Evolutionary conservation across 2,329 filamentous ascomycete genomes (phyloP).

Genomic region (Curvularia spicifera): DNA sequence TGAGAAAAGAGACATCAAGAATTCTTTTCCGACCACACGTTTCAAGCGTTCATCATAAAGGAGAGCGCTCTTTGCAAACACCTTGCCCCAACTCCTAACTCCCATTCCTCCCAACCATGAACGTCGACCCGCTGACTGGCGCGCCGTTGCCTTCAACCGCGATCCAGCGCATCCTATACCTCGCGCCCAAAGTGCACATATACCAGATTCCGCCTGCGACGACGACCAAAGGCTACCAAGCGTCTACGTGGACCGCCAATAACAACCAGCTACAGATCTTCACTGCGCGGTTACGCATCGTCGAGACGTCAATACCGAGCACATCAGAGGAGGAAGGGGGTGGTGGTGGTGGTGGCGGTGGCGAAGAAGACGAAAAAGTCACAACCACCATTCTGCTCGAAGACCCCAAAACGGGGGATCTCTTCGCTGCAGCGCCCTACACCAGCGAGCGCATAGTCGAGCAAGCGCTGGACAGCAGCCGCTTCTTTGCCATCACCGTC

Average conservation of each 20-base stretch:
- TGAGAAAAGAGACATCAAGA: neutral
- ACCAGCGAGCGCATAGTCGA: conserved; percentile 70
- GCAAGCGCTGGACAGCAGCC: conserved; percentile 76
- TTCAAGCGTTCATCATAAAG: neutral
- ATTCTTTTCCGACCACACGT: neutral
- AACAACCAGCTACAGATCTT: conserved; percentile 77
- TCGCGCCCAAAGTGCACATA: conserved; percentile 76
- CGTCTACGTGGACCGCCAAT: conserved; percentile 75
- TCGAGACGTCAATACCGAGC: conserved; percentile 70
- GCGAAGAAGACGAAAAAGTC: conserved; percentile 60
- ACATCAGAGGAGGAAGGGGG: neutral
- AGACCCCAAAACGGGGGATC: conserved; percentile 71
- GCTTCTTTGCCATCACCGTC: conserved; percentile 85
- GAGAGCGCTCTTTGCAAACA: neutral
- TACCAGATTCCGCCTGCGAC: conserved; percentile 85
- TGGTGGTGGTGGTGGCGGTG: conserved; percentile 22
- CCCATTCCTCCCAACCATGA: conserved; percentile 55
- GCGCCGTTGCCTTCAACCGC: conserved; percentile 72
- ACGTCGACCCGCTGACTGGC: conserved; percentile 74
- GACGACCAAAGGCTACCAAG: conserved; percentile 79
- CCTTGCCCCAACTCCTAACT: neutral
- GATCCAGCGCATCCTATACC: conserved; percentile 84
- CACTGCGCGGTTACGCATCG: conserved; percentile 77
- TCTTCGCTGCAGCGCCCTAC: conserved; percentile 87
- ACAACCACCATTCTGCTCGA: conserved; percentile 81